Percentiles rank a stretch among this genome's conserved stretches.
Evolutionary conservation across 176 grass and related monocot genomes (phyloP).

Genomic region (Carex kokanica): DNA sequence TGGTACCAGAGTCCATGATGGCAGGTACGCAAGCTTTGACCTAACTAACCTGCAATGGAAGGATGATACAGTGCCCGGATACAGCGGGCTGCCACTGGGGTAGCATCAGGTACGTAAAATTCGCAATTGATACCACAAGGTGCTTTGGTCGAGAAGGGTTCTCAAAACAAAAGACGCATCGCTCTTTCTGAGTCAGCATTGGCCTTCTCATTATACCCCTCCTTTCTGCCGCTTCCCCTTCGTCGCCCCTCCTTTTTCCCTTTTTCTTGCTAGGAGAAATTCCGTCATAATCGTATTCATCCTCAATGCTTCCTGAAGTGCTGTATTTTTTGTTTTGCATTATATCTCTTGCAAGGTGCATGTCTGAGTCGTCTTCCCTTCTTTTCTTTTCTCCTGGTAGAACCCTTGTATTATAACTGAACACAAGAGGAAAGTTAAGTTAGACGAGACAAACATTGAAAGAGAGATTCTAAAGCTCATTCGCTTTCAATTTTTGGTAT

Average conservation of each 20-base stretch:
- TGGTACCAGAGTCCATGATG: neutral
- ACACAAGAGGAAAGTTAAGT: constrained; percentile 11
- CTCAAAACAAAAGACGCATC: constrained; percentile 88
- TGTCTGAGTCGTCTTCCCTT: constrained; percentile 85
- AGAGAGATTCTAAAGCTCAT: neutral
- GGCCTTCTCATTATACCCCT: constrained; percentile 36
- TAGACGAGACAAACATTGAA: constrained; percentile 7
- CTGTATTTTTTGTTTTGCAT: constrained; percentile 73
- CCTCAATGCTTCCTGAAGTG: constrained; percentile 63
- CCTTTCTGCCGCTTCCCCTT: constrained; percentile 25
- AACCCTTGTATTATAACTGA: constrained; percentile 45
- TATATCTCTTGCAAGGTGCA: constrained; percentile 77
- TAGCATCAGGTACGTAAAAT: constrained; percentile 93
- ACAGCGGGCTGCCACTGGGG: constrained; percentile 75
- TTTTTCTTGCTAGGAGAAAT: constrained; percentile 65
- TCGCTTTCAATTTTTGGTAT: neutral
- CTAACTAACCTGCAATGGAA: constrained; percentile 75
- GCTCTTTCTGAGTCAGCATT: constrained; percentile 71
- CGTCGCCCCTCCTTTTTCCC: constrained; percentile 43
- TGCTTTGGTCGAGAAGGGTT: constrained; percentile 94
- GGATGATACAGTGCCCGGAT: constrained; percentile 78
- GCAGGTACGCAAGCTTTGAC: neutral
- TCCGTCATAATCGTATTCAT: constrained; percentile 90
- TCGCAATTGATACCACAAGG: constrained; percentile 85
- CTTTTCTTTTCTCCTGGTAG: constrained; percentile 47